Base-by-base conservation (phyloP, 2,329 filamentous ascomycete genomes). In the Cladosporium sp. region DNA sequence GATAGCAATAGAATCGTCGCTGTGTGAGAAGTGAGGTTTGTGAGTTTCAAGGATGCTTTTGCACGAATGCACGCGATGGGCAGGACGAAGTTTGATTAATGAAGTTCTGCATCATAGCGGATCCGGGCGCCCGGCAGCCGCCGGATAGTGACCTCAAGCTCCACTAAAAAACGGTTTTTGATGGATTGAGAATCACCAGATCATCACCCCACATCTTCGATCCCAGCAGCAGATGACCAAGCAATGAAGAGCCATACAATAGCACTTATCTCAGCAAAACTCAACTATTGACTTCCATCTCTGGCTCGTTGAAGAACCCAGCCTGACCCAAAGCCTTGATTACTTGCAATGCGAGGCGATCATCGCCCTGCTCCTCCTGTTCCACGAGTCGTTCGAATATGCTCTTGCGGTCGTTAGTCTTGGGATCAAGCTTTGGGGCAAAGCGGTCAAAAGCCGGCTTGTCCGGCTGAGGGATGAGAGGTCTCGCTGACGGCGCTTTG, bases 281-380 rank as follows among this genome's bases (percentile, higher is more conserved):
- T 43, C 36, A 50, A 58, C 9, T 58, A 58, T 38, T 19, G 7
- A 17, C 47, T 36, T 51, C 30, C 22, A 12, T 58, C 28, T 47
- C 50, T 38, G 43, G 11, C 38, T 61, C 19, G 22, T 59, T 60
- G n/a, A 80, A 69, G 61, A 78, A 75, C 0, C 76, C 75, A 36
- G 72, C 64, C 39, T 71, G 70, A 2, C 78, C 78, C 8, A 80
- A 67, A 63, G 74, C 73, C 65, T 78, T 79, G 64, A 80, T 78
- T 3, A 76, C 76, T 55, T 74, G 70, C 47, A 80, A 64, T 15
- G 75, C 75, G 57, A 77, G 55, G 49, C 69, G 66, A 61, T 78
- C 74, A 47, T 75, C 72, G 58, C 74, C 73, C 20, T 74, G 70
- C 55, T 74, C 65, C 64, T 81, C 77, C 57, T 79, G 77, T 61